phyloP scores from a whole-genome alignment of 2,329 filamentous ascomycete species.

The Hypoxylon sp. region DNA sequence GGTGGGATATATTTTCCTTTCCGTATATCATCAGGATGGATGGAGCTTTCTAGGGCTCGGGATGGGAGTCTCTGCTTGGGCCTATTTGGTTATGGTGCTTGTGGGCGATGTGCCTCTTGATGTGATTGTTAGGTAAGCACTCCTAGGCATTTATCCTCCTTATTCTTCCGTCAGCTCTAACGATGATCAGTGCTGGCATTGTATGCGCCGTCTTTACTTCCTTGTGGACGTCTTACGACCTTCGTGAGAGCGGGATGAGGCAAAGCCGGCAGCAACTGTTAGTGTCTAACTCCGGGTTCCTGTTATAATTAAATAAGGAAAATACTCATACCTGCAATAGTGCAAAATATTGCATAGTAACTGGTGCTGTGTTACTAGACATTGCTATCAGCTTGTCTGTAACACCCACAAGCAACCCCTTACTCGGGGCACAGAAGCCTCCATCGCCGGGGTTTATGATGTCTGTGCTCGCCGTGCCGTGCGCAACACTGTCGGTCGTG shows the following conservation, averaged over 20 bases:
- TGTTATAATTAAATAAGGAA: neutral
- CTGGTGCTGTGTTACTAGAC: neutral
- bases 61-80: neutral
- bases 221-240: constrained; percentile 1
- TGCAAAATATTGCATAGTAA: neutral
- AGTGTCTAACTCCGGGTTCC: neutral
- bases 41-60: constrained; percentile 1
- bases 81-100: neutral
- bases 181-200: neutral
- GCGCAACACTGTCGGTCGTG: neutral
- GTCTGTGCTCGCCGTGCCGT: neutral
- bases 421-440: neutral
- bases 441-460: neutral
- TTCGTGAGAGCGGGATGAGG: neutral
- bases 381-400: neutral
- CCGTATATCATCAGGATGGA: neutral
- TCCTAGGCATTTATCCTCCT: neutral
- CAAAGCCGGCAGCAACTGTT: neutral
- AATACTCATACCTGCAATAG: neutral
- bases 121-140: neutral
- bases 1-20: neutral
- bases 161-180: neutral
- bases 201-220: neutral
- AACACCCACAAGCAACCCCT: neutral
- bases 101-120: neutral